Conservation (phyloP, 129 eudicot species). For the Tagetes patula region DNA sequence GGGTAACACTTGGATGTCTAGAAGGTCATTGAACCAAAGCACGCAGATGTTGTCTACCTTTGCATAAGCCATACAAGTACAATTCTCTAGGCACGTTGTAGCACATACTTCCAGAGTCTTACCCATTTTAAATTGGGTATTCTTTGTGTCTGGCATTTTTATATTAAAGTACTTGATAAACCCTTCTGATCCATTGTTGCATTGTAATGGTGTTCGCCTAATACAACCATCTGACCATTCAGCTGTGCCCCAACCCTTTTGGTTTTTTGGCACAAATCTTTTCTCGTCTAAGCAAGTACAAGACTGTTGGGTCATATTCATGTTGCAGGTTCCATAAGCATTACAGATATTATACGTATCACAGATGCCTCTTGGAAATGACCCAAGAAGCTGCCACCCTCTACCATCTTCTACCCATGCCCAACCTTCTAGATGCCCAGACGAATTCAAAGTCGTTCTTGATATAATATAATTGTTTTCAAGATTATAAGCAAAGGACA, state of each 20-base stretch:
- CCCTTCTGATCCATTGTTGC: background rate
- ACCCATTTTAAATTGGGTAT: background rate
- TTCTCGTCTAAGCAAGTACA: constrained; percentile 4
- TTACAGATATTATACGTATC: background rate
- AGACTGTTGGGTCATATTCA: background rate
- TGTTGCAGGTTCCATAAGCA: background rate
- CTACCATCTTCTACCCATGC: background rate
- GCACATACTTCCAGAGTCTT: background rate
- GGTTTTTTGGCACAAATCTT: background rate
- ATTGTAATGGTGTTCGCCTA: background rate
- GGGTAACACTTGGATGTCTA: background rate
- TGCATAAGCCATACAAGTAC: background rate
- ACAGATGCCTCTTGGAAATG: background rate
- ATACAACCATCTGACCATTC: background rate
- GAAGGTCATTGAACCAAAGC: background rate
- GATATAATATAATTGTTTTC: background rate
- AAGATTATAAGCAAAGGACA: background rate
- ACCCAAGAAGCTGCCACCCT: background rate
- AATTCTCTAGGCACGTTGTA: background rate
- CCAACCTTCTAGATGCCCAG: background rate
- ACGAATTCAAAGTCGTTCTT: background rate
- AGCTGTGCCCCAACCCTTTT: background rate
- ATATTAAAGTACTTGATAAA: background rate
- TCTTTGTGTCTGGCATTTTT: background rate
- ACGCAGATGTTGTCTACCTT: background rate